Percentiles rank a stretch among this genome's conserved stretches.
Evolutionary conservation across 257 asterid genomes (phyloP).

Genomic region (Ophiorrhiza pumila): DNA sequence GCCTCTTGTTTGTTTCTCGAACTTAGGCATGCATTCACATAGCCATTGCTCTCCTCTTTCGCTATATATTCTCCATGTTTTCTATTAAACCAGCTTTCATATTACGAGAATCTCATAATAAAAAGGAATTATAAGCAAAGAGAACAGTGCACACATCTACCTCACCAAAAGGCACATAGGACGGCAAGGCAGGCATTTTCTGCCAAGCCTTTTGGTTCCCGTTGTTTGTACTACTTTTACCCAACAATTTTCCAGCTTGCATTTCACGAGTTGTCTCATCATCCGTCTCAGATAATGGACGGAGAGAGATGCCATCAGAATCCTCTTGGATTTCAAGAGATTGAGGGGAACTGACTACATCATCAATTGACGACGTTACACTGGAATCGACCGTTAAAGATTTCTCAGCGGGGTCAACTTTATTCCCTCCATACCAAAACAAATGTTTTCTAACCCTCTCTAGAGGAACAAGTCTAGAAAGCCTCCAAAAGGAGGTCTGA

Average conservation of each 20-base stretch:
- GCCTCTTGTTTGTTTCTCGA: neutral
- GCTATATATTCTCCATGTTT: neutral
- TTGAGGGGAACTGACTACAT: constrained; percentile 60
- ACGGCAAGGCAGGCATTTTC: constrained; percentile 82
- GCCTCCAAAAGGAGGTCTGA: constrained; percentile 93
- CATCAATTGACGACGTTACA: constrained; percentile 56
- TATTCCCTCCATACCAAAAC: constrained; percentile 46
- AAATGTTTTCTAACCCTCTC: constrained; percentile 77
- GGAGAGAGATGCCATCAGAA: constrained; percentile 93
- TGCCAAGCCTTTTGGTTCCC: constrained; percentile 69
- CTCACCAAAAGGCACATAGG: constrained; percentile 97
- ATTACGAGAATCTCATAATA: neutral
- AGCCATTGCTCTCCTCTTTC: neutral
- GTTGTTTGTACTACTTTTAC: constrained; percentile 30
- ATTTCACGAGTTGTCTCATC: constrained; percentile 47
- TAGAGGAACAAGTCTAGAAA: constrained; percentile 91
- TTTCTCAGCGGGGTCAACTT: constrained; percentile 44
- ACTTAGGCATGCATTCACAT: neutral
- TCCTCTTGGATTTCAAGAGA: constrained; percentile 98
- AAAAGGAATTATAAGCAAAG: neutral
- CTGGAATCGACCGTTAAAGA: constrained; percentile 49
- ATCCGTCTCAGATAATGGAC: constrained; percentile 60
- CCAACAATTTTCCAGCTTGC: constrained; percentile 52
- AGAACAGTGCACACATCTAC: constrained; percentile 32
- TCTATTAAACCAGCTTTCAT: neutral